phyloP scores from a whole-genome alignment of 1,139 yeast genomes.

The Hyphopichia wangnamkhiaoensis region DNA sequence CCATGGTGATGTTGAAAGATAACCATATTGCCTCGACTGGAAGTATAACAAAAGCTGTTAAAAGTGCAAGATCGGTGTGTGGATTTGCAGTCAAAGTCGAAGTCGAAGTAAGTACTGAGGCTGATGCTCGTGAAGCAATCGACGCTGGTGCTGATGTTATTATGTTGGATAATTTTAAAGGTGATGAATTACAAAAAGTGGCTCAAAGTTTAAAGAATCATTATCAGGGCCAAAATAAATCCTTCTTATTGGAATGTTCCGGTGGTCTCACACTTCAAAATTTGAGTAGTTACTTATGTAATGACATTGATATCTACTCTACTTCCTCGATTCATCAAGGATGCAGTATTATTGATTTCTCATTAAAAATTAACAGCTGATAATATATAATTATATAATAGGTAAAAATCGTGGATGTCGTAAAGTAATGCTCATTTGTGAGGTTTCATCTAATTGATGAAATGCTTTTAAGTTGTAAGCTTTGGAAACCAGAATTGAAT shows the following conservation, averaged over 20 bases:
- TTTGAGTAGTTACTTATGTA: constrained; percentile 63
- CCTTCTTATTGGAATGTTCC: constrained; percentile 80
- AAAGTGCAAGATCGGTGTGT: constrained; percentile 73
- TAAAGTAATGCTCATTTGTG: background rate
- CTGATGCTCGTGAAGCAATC: constrained; percentile 89
- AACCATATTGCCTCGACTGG: constrained; percentile 94
- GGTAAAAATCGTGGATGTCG: background rate
- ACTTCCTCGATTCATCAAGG: constrained; percentile 97
- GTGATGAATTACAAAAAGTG: constrained; percentile 63
- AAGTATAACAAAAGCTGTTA: constrained; percentile 81
- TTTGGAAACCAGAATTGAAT: constrained; percentile 45
- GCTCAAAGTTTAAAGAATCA: constrained; percentile 62
- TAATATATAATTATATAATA: background rate
- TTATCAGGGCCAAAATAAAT: constrained; percentile 52
- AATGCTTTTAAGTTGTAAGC: constrained; percentile 37
- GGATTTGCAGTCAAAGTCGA: constrained; percentile 92
- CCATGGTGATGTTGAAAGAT: constrained; percentile 96
- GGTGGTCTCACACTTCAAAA: constrained; percentile 84
- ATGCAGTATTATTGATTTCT: constrained; percentile 74
- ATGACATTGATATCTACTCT: constrained; percentile 85
- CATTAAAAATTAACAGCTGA: constrained; percentile 65
- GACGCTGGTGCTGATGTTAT: constrained; percentile 94
- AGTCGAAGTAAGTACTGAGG: constrained; percentile 83
- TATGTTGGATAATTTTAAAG: constrained; percentile 88
- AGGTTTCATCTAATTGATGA: constrained; percentile 37